Evolutionary conservation across 805 yeast genomes (phyloP).

Genomic region (Nematodospora valgi): DNA sequence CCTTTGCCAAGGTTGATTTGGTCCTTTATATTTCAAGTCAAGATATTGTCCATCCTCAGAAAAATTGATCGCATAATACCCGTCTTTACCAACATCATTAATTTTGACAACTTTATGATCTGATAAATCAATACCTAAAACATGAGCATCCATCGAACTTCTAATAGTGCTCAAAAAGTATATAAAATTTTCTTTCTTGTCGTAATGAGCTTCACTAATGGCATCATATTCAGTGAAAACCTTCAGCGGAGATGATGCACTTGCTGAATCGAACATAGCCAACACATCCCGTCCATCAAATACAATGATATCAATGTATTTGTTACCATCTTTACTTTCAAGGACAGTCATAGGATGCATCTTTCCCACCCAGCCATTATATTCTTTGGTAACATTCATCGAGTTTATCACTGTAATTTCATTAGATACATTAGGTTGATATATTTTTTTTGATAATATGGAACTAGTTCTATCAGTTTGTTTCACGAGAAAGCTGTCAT

Average conservation of each 20-base stretch:
- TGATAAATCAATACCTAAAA: conserved; percentile 55
- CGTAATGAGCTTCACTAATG: conserved; percentile 56
- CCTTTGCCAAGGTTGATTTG: conserved; percentile 74
- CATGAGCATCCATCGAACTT: conserved; percentile 77
- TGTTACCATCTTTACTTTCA: conserved; percentile 17
- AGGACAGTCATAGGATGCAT: conserved; percentile 15
- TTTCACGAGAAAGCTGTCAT: conserved; percentile 50
- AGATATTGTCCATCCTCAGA: conserved; percentile 72
- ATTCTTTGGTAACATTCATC: conserved; percentile 36
- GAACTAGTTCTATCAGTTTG: conserved; percentile 64
- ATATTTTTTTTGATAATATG: conserved; percentile 46
- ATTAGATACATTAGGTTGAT: conserved; percentile 27
- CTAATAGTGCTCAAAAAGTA: conserved; percentile 69
- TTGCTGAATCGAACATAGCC: conserved; percentile 71
- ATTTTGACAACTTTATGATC: conserved; percentile 35
- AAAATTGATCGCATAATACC: conserved; percentile 65
- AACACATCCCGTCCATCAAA: conserved; percentile 62
- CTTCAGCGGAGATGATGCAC: conserved; percentile 35
- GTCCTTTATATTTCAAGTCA: conserved; percentile 68
- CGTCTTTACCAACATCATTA: conserved; percentile 20
- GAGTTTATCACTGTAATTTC: conserved; percentile 32
- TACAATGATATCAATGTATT: conserved; percentile 69
- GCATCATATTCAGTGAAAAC: conserved; percentile 54
- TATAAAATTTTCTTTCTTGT: conserved; percentile 39
- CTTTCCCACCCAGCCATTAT: conserved; percentile 63